Base-by-base conservation (phyloP, 164 flowering plant species). In the Protea cynaroides region DNA sequence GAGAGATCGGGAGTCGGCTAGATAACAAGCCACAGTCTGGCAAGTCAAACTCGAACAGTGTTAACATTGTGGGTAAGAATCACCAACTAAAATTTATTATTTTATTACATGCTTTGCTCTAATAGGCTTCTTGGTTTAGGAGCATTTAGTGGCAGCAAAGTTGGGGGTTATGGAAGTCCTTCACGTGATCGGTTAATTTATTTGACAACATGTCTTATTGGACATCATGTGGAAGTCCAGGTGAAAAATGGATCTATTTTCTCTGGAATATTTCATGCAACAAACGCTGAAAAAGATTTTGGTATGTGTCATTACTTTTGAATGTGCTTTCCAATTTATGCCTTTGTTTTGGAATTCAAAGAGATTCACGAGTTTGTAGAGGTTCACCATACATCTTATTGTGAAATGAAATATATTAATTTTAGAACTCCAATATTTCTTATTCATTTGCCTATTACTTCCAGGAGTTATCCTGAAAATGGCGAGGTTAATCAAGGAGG, bases 191-290 rank as follows among this genome's bases (percentile, higher is more conserved):
- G 95, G 57, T 67, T 95, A 47, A 77, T 87, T 59, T 92, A 83
- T 78, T 25, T 87, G 25, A 69, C 92, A 47, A 76, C 96, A 55
- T 84, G 91, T 70, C 86, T 90, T 65, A 81, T 92, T 69, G 99
- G 99, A 64, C 97, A 87, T 46, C 80, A 69, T 38, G 99, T 95
- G 72, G 98, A 92, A 58, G 95, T 95, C 63, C 97, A 90, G 70
- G 88, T 92, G 68, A 81, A 79, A 80, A 84, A 84, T 82, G 98
- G 99, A 67, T 90, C 97, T 56, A 65, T 86, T 15, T 86, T 70
- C 76, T 69, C 90, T 64, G 98, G 99, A 70, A 82, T 90, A 75
- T 90, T 84, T 75, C 94, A 95, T 78, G 81, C 91, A 60, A 81
- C 82, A 37, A 81, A 81, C 64, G 58, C 83, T 60, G 97, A 85